Evolutionary conservation across 2,329 filamentous ascomycete genomes (phyloP).

Genomic region (Colletotrichum gigasporum): DNA sequence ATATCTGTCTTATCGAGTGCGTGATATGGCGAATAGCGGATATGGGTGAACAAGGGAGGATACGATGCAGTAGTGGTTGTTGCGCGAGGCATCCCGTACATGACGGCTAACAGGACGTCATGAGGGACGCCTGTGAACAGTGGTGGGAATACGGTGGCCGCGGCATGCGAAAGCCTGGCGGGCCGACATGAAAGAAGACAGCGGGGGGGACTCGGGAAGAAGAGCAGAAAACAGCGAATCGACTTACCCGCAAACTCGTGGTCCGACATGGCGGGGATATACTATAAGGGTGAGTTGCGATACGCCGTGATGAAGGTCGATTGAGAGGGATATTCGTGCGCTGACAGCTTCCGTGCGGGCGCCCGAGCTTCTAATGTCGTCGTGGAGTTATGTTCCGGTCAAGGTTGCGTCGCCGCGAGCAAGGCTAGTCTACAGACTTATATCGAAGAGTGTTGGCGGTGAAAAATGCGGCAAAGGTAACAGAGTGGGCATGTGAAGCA

Average conservation of each 20-base stretch:
- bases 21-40: too few species aligned
- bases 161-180: not conserved
- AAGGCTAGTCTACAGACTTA: not conserved
- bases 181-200: too few species aligned
- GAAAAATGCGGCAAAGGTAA: not conserved
- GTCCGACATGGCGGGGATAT: slow-evolving; percentile 64
- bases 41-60: too few species aligned
- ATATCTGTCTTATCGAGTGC: too few species aligned
- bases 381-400: not conserved
- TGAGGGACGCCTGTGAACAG: not conserved
- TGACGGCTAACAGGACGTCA: not conserved
- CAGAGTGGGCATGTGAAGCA: slow-evolving; percentile 18
- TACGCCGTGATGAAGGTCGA: not conserved
- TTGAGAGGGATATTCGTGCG: too few species aligned
- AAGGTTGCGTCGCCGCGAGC: not conserved
- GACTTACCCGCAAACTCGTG: slow-evolving; percentile 71
- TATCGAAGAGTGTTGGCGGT: slow-evolving; percentile 9
- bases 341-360: too few species aligned
- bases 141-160: too few species aligned
- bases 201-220: not conserved
- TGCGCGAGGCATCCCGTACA: not conserved
- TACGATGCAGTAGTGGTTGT: not conserved
- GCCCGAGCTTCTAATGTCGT: too few species aligned
- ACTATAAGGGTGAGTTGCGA: too few species aligned
- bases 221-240: not conserved